Evolutionary conservation across 2,329 filamentous ascomycete species (phyloP).

Genomic region (Aureobasidium sp.): DNA sequence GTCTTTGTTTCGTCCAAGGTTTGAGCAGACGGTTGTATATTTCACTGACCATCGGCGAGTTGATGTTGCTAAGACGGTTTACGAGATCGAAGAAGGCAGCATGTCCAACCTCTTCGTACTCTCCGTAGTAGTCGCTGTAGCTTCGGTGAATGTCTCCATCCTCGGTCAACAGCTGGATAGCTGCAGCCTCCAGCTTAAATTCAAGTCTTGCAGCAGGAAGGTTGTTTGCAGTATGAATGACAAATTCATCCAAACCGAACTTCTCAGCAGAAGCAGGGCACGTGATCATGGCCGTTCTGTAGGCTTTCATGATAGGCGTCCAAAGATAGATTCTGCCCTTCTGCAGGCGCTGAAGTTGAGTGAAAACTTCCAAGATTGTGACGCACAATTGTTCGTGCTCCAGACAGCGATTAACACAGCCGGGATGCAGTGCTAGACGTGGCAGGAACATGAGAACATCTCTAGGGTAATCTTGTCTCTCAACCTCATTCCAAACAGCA

Average conservation of each 20-base stretch:
- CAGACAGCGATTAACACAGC: conserved; percentile 24
- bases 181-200: conserved; percentile 39
- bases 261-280: conserved; percentile 26
- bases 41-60: conserved; percentile 23
- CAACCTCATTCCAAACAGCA: conserved; percentile 42
- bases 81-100: conserved; percentile 41
- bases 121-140: conserved; percentile 40
- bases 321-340: conserved; percentile 28
- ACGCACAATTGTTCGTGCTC: conserved; percentile 1
- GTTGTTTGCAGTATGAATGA: conserved; percentile 34
- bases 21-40: conserved; percentile 33
- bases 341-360: conserved; percentile 19
- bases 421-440: conserved; percentile 31
- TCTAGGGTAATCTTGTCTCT: conserved; percentile 42
- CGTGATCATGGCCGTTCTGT: conserved; percentile 22
- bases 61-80: conserved; percentile 30
- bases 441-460: conserved; percentile 33
- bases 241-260: conserved; percentile 34
- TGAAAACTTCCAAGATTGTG: conserved; percentile 12
- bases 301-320: conserved; percentile 23
- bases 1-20: conserved; percentile 39
- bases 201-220: conserved; percentile 39
- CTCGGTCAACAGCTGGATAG: conserved; percentile 27
- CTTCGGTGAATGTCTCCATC: conserved; percentile 24
- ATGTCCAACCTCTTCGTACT: conserved; percentile 37